Conservation (phyloP, 495 filamentous ascomycete genomes). For the Tuber umbilicatum region DNA sequence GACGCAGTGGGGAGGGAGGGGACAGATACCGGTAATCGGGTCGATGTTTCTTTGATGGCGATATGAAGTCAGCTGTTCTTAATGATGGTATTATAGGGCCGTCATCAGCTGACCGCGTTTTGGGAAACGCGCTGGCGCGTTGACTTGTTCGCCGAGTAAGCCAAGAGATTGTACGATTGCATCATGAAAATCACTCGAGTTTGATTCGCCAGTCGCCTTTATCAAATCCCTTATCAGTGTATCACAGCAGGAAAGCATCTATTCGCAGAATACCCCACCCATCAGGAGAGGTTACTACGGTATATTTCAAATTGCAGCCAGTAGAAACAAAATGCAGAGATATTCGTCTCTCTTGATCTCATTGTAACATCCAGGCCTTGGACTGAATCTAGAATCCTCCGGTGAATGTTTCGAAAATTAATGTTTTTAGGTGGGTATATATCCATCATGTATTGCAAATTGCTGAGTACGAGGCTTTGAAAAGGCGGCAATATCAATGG, state of each 20-base stretch:
- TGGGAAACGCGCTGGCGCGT: neutral
- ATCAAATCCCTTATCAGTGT: neutral
- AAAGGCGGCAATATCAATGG: neutral
- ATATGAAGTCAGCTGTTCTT: neutral
- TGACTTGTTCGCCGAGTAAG: neutral
- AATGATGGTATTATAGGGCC: neutral
- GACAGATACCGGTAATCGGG: neutral
- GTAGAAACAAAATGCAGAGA: neutral
- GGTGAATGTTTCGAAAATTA: neutral
- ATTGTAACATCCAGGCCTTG: neutral
- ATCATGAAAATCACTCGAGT: neutral
- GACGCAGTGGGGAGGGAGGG: neutral
- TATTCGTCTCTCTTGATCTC: neutral
- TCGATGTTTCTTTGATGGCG: conserved; percentile 5
- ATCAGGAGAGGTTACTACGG: neutral
- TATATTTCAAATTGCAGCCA: neutral
- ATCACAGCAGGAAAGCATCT: no score
- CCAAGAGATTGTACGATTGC: neutral
- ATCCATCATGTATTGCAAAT: neutral
- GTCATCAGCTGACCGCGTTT: neutral
- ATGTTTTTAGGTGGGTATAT: neutral
- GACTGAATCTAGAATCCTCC: neutral
- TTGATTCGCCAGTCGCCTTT: neutral
- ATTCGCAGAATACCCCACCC: neutral
- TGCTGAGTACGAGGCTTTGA: neutral